Evolutionary conservation across 139 green algal species (phyloP).

Genomic region (Edaphochlamys debaryana): DNA sequence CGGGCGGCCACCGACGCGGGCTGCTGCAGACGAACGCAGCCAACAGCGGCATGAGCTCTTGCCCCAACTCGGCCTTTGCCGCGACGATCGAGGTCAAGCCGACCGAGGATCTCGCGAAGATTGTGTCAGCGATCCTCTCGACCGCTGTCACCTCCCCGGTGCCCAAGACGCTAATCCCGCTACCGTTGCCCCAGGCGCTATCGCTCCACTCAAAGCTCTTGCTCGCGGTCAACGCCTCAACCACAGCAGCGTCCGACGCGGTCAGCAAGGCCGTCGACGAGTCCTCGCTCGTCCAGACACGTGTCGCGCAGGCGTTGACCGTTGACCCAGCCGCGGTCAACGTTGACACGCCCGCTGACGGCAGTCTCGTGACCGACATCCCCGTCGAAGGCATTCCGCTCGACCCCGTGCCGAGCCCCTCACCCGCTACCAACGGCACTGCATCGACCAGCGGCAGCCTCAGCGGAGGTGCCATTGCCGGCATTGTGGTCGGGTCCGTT

Average conservation of each 20-base stretch:
- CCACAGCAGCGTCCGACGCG: neutral
- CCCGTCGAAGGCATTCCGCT: too few species aligned
- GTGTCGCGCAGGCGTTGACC: neutral
- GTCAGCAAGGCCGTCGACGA: too few species aligned
- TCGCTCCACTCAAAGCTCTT: neutral
- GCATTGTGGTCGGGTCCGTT: constrained; percentile 15
- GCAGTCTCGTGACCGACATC: too few species aligned
- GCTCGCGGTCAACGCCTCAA: neutral
- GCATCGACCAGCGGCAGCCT: neutral
- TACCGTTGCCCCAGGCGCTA: constrained; percentile 16
- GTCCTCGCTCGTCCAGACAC: too few species aligned
- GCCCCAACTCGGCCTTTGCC: constrained; percentile 6
- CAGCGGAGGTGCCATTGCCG: neutral
- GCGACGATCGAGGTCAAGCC: neutral
- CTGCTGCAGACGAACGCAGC: too few species aligned
- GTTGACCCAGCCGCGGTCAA: neutral
- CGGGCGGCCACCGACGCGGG: too few species aligned
- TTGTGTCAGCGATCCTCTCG: constrained; percentile 1
- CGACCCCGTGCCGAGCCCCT: too few species aligned
- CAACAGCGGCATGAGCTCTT: neutral
- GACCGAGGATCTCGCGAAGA: neutral
- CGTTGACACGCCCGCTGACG: neutral
- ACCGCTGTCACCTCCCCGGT: constrained; percentile 7
- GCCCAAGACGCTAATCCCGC: neutral
- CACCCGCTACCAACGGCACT: too few species aligned